phyloP scores from a whole-genome alignment of 805 yeast genomes.

The Saturnispora quitensis region DNA sequence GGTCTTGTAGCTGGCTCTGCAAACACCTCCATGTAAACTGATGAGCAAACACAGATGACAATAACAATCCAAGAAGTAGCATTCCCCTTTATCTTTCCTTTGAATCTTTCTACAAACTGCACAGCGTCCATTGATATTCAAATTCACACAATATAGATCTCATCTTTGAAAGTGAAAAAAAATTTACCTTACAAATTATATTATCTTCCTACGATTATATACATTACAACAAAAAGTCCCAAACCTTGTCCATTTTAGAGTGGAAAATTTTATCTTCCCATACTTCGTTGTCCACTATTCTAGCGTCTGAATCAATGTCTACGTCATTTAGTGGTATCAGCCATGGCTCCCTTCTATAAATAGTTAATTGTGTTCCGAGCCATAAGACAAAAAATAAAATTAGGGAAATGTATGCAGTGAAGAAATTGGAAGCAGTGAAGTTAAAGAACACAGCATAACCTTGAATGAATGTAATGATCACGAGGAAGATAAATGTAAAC shows the following conservation, averaged over 20 bases:
- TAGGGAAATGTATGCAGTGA: slow-evolving; percentile 64
- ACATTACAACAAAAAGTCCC: slow-evolving; percentile 11
- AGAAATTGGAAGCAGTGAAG: slow-evolving; percentile 47
- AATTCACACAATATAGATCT: not conserved
- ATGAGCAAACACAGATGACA: not conserved
- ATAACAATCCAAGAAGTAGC: slow-evolving; percentile 7
- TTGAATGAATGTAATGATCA: slow-evolving; percentile 56
- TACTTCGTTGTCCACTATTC: slow-evolving; percentile 31
- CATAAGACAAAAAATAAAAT: slow-evolving; percentile 49
- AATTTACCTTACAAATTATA: not conserved
- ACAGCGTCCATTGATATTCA: not conserved
- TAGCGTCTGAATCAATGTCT: slow-evolving; percentile 31
- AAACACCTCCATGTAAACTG: slow-evolving; percentile 17
- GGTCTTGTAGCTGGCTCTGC: slow-evolving; percentile 38
- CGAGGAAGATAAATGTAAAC: slow-evolving; percentile 47
- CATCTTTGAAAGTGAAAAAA: not conserved
- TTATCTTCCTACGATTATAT: not conserved
- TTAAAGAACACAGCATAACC: slow-evolving; percentile 59
- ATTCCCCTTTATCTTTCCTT: slow-evolving; percentile 6
- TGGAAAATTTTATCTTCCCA: slow-evolving; percentile 40
- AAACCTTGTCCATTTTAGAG: slow-evolving; percentile 11
- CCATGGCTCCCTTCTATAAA: slow-evolving; percentile 39
- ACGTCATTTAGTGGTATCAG: slow-evolving; percentile 44
- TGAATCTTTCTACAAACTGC: slow-evolving; percentile 3
- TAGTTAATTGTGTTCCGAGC: slow-evolving; percentile 40